Conservation (phyloP, 225 moss, liverwort and hornwort species). For the Straminergon stramineum region DNA sequence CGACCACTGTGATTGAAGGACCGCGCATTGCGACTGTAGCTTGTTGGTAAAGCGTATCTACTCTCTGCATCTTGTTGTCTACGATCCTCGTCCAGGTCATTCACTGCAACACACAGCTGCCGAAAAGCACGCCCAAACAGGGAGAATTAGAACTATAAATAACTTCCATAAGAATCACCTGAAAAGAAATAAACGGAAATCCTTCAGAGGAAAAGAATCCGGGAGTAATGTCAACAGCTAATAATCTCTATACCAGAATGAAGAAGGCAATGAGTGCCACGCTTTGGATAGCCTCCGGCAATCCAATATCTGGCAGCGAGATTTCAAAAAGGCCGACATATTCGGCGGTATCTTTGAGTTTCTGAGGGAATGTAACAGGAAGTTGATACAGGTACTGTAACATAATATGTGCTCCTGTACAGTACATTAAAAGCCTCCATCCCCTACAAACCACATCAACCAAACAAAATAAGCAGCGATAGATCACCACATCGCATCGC, state of each 20-base stretch:
- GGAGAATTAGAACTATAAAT: neutral
- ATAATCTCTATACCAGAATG: conserved; percentile 48
- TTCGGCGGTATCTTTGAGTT: conserved; percentile 44
- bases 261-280: conserved; percentile 59
- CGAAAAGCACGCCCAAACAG: neutral
- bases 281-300: conserved; percentile 77
- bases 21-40: conserved; percentile 35
- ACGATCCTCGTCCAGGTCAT: conserved; percentile 51
- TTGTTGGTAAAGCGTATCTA: conserved; percentile 50
- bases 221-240: neutral
- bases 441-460: conserved; percentile 37
- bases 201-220: neutral
- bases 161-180: neutral
- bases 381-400: conserved; percentile 80
- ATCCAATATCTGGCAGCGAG: conserved; percentile 44
- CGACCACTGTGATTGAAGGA: conserved; percentile 19
- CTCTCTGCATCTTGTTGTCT: conserved; percentile 38
- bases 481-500: too few species aligned
- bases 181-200: neutral
- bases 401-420: conserved; percentile 64
- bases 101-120: conserved; percentile 78
- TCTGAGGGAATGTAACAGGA: conserved; percentile 53
- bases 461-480: conserved; percentile 15
- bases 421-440: conserved; percentile 72
- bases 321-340: conserved; percentile 76